Conservation (phyloP, 441 rosid genomes). For the Euphorbia celastroides region DNA sequence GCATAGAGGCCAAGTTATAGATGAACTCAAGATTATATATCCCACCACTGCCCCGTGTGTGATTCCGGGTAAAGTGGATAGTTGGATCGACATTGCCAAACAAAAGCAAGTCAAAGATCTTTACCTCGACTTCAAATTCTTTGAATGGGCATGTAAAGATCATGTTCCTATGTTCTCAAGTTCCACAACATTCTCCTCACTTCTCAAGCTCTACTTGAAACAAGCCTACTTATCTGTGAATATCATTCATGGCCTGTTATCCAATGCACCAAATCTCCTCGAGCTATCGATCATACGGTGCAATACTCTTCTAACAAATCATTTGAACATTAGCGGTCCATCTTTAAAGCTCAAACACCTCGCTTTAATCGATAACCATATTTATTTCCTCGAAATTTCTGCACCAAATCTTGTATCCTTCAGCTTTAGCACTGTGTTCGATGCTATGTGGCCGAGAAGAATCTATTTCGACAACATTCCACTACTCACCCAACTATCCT, state of each 20-base stretch:
- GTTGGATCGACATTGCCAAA: background rate
- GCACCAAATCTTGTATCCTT: background rate
- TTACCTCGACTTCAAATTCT: background rate
- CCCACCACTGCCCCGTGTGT: too few species aligned
- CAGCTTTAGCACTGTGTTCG: background rate
- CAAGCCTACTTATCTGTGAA: background rate
- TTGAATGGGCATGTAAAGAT: too few species aligned
- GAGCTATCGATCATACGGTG: background rate
- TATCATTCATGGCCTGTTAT: background rate
- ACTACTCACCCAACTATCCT: background rate
- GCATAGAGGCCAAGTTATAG: background rate
- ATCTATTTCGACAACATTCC: background rate
- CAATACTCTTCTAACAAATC: background rate
- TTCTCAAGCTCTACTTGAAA: background rate
- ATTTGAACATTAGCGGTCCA: background rate
- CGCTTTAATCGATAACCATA: background rate
- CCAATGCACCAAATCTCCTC: background rate
- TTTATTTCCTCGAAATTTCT: background rate
- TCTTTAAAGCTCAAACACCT: background rate
- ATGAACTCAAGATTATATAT: background rate
- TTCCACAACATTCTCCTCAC: background rate
- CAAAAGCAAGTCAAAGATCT: background rate
- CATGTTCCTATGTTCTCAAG: too few species aligned
- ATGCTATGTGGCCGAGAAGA: too few species aligned
- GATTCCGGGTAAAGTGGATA: too few species aligned